A percentile compares a stretch with the other conserved stretches of the same genome.
These are phyloP conservation scores for Pouteria campechiana DNA, from an alignment of 179 eudicot genomes.

Conservation along the genomic window DNA sequence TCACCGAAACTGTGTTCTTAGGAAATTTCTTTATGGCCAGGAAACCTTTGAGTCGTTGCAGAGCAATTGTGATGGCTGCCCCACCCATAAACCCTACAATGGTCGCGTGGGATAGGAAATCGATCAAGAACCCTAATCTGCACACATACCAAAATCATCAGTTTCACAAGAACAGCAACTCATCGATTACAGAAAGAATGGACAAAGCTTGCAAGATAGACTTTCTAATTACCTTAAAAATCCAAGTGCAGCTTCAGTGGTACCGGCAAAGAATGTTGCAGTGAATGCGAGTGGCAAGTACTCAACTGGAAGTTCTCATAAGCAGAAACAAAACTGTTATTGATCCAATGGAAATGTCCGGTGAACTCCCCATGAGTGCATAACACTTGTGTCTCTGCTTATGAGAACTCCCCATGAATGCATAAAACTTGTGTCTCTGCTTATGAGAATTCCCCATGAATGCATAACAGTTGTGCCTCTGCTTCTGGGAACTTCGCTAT, in stretches of 20 bases:
- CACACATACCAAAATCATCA: neutral
- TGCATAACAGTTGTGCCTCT: no score
- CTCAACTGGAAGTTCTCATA: slow-evolving; percentile 13
- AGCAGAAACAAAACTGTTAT: slow-evolving; percentile 31
- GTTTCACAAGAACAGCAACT: neutral
- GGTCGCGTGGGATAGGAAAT: slow-evolving; percentile 26
- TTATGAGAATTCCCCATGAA: no score
- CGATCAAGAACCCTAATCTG: slow-evolving; percentile 26
- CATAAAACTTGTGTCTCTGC: no score
- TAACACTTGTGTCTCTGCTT: no score
- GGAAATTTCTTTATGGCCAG: slow-evolving; percentile 28
- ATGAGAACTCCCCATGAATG: no score
- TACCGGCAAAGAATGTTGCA: slow-evolving; percentile 23
- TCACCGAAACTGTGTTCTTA: slow-evolving; percentile 20
- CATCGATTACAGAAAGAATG: neutral
- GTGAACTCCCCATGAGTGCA: slow-evolving; percentile 25
- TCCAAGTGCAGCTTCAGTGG: slow-evolving; percentile 19
- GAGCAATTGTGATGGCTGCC: slow-evolving; percentile 34
- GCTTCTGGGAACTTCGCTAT: no score
- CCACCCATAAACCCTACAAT: slow-evolving; percentile 37
- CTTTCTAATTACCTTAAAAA: slow-evolving; percentile 10
- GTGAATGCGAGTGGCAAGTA: slow-evolving; percentile 20
- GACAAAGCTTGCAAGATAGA: neutral
- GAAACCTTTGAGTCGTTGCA: slow-evolving; percentile 27
- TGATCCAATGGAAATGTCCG: slow-evolving; percentile 23